phyloP scores from a whole-genome alignment of 1,284 basidiomycete genomes.

The Sphagnurus paluster region DNA sequence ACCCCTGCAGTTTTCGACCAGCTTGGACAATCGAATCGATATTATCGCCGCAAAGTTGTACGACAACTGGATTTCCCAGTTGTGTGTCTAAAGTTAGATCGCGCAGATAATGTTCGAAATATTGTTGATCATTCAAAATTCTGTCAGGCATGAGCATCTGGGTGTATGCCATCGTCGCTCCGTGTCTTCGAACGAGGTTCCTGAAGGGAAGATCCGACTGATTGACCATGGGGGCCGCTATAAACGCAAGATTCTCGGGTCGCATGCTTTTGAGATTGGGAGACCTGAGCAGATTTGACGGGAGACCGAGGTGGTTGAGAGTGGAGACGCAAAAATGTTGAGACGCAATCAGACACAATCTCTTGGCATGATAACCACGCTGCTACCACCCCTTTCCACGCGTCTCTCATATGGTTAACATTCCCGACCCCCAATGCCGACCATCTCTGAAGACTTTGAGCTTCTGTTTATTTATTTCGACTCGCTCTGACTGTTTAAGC shows the following conservation, averaged over 20 bases:
- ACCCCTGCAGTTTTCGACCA: constrained; percentile 52
- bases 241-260: constrained; percentile 34
- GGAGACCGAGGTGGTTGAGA: not conserved
- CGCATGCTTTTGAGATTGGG: constrained; percentile 7
- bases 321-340: not conserved
- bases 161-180: constrained; percentile 65
- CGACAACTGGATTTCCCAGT: constrained; percentile 54
- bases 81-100: constrained; percentile 42
- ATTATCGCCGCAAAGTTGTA: constrained; percentile 73
- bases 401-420: too few species aligned
- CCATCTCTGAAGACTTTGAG: too few species aligned
- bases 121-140: constrained; percentile 58
- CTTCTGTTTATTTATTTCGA: too few species aligned
- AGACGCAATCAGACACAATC: too few species aligned
- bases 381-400: not conserved
- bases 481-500: not conserved
- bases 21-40: constrained; percentile 57
- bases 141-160: constrained; percentile 68
- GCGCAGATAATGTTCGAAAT: constrained; percentile 57
- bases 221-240: constrained; percentile 71
- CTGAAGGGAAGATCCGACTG: constrained; percentile 76
- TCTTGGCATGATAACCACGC: constrained; percentile 1
- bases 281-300: not conserved
- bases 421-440: too few species aligned
- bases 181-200: constrained; percentile 54